Evolutionary conservation across 2,329 filamentous ascomycete genomes (phyloP), one percentile per base, ranked within the genome.

Genomic region (Xylariaceae sp.): DNA sequence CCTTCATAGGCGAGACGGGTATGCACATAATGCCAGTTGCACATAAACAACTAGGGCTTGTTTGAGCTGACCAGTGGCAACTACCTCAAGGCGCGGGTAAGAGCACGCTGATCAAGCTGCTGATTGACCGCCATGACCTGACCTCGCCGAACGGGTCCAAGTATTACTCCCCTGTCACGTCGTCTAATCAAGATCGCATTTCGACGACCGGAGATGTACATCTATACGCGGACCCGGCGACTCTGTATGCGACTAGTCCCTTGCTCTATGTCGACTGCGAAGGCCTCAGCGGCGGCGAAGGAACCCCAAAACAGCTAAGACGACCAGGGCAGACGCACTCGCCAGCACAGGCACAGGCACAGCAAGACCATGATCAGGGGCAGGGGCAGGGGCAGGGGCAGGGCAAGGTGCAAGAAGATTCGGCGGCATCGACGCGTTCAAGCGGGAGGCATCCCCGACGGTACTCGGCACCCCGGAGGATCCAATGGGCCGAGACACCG

Each of bases 241-340:
- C 65, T 3, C 55, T 62, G 17, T 46, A 53, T 11, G 56, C 59
- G 9, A 55, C 57, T 4, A 48, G 59, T 6, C 71, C 70, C 0
- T 58, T 74, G 14, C 57, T 75, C 3, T 67, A 66, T 36, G 69
- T 71, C 15, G 71, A 75, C 44, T 74, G 70, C 43, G 71, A 75
- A 56, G 71, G 71, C 0, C 60, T 74, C 7, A 62, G 68, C 14
- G 71, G 70, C 21, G 71, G 71, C 8, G 70, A 73, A 45, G 57
- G 51, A 4, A 46, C 55, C 17, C 57, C 57, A 12, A 59, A 59
- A 29, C 54, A 58, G 38, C 33, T 59, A 7, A 50, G 53, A 36
- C 21, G 21, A 24, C 7, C 21, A n/a, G n/a, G n/a, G n/a, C n/a
- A n/a, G 21, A 24, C 21, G 11, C 21, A 24, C 11, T 24, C 21